These are phyloP conservation scores for Nasturtium officinale DNA, from an alignment of 345 rosid genomes.

Conservation along the genomic window DNA sequence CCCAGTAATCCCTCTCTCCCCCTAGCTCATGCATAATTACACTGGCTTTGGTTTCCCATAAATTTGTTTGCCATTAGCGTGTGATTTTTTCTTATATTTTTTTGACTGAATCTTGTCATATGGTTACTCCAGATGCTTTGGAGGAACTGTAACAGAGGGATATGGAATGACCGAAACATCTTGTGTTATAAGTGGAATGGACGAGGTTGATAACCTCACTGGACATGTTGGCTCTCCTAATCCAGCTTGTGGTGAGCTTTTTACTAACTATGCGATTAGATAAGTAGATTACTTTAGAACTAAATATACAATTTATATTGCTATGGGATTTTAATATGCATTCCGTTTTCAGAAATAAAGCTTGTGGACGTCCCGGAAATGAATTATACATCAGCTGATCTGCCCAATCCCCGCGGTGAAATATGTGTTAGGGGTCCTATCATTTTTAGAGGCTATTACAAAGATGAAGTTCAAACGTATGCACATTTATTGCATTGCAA, in stretches of 20 bases:
- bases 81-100: background rate
- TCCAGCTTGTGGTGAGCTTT: constrained; percentile 83
- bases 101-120: background rate
- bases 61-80: constrained; percentile 8
- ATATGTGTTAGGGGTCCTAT: constrained; percentile 96
- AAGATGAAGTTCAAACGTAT: constrained; percentile 96
- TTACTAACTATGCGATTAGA: constrained; percentile 16
- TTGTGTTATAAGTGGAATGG: constrained; percentile 47
- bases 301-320: background rate
- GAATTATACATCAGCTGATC: constrained; percentile 89
- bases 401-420: constrained; percentile 93
- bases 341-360: constrained; percentile 72
- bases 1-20: constrained; percentile 17
- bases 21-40: constrained; percentile 1
- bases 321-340: constrained; percentile 12
- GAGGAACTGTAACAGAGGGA: constrained; percentile 53
- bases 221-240: constrained; percentile 99
- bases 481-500: constrained; percentile 11
- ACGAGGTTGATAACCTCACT: constrained; percentile 49
- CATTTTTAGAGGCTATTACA: constrained; percentile 78
- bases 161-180: constrained; percentile 52
- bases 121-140: constrained; percentile 69
- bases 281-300: constrained; percentile 8
- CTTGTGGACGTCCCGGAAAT: constrained; percentile 96
- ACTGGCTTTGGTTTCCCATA: constrained; percentile 11